Base-by-base conservation (phyloP, 805 yeast genomes). In the Candida tammaniensis region DNA sequence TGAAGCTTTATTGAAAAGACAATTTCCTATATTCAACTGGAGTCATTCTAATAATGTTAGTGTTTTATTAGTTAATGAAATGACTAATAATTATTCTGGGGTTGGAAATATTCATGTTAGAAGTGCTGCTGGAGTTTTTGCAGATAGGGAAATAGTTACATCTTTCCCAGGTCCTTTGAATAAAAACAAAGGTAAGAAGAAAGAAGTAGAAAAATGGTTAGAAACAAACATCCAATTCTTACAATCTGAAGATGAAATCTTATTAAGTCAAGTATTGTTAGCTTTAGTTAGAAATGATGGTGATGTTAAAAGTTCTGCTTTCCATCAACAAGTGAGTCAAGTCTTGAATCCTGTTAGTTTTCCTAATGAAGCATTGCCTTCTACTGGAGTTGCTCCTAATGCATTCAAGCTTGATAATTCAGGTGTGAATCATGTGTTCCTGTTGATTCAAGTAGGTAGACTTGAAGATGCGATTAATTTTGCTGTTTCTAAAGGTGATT, bases 11-110 rank as follows among this genome's bases (percentile, higher is more conserved):
- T 56, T 68, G 16, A 57, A 62, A 30, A 68, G 83, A 35, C 95
- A 85, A 51, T 83, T 82, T 58, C 95, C 96, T 0, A 52, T 87
- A 21, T 82, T 86, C 52, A 68, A 72, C 38, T 87, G 93, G 83
- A 55, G 63, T 32, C 40, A 44, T 18, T 54, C 66, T 1, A 54
- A 51, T 18, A 54, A 50, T n/a, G 54, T 54, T 3, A 58, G 48
- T 1, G 36, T 39, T 14, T 47, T 65, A 32, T 44, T 59, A 12
- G 68, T 68, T 5, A 38, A 36, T 7, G 36, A 39, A 8, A 22
- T 42, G 10, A 27, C 33, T 16, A 16, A 19, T 12, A 27, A 20
- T 24, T 37, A 23, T 26, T 10, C 54, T 48, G 31, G 55, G 8
- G 47, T 48, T 24, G 48, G 53, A 13, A 47, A 46, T 2, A 47